Percentiles rank a stretch among this genome's conserved stretches.
phyloP scores from a whole-genome alignment of 148 eudicot species.

The Rhododendron vialii region DNA sequence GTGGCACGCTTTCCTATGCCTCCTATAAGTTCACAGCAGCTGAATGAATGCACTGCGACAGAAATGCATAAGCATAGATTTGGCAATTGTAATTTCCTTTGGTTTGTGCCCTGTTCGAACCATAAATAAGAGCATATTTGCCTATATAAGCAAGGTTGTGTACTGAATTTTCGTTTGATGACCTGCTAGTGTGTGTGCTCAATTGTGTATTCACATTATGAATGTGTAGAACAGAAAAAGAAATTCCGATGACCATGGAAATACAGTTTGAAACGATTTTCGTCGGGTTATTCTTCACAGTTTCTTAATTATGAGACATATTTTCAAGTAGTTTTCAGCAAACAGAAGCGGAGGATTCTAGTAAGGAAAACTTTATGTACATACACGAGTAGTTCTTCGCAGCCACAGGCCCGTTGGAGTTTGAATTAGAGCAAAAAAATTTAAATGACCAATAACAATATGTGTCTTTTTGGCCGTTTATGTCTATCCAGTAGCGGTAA shows the following conservation, averaged over 20 bases:
- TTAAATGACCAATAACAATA: no score
- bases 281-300: no score
- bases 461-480: no score
- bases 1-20: conserved; percentile 59
- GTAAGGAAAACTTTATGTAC: no score
- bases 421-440: no score
- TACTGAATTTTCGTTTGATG: neutral
- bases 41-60: neutral
- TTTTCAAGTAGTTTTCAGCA: no score
- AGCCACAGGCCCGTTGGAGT: no score
- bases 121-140: neutral
- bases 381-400: no score
- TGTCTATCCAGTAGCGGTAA: no score
- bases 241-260: neutral
- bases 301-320: no score
- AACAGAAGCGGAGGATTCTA: no score
- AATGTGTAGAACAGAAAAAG: neutral
- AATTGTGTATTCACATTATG: neutral
- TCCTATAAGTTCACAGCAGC: conserved; percentile 57
- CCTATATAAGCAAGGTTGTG: neutral
- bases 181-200: neutral
- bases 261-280: neutral
- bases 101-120: neutral
- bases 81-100: neutral
- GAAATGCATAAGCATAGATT: neutral